These are phyloP conservation scores for Talaromyces sp. DNA, from an alignment of 2,329 filamentous ascomycete genomes.

Conservation along the genomic window DNA sequence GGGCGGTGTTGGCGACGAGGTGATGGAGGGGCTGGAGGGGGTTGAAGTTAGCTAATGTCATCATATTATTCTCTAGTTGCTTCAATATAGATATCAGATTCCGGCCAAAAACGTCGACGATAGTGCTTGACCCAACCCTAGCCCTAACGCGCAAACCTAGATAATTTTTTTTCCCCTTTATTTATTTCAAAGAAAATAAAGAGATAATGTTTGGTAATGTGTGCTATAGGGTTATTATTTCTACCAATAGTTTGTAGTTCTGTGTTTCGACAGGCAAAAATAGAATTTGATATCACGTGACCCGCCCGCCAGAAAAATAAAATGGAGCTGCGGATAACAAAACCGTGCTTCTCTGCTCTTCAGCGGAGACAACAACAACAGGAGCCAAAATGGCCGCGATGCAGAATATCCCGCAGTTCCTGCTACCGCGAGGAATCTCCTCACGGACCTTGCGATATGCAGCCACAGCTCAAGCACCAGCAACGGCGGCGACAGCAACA, in stretches of 20 bases:
- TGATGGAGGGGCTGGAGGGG: conserved; percentile 72
- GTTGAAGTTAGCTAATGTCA: conserved; percentile 54
- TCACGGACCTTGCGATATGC: conserved; percentile 23
- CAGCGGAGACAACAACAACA: background rate
- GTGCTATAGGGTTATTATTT: no score
- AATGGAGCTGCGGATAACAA: background rate
- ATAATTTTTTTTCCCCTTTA: no score
- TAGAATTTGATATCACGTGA: background rate
- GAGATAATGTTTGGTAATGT: no score
- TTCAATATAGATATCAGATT: background rate
- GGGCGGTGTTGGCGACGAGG: conserved; percentile 79
- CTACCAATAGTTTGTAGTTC: no score
- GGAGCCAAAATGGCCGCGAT: background rate
- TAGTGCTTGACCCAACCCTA: no score
- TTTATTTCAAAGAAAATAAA: no score
- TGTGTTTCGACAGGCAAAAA: no score
- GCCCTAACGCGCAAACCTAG: no score
- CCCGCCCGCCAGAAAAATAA: background rate
- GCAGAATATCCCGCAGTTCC: conserved; percentile 57
- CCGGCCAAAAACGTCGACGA: no score
- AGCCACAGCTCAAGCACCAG: background rate
- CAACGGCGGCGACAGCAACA: conserved; percentile 18
- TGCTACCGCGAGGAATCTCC: conserved; percentile 57
- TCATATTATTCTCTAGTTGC: background rate
- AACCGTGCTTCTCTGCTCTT: background rate